Conservation (phyloP, 2,329 filamentous ascomycete genomes). For the Lachnellula hyalina region DNA sequence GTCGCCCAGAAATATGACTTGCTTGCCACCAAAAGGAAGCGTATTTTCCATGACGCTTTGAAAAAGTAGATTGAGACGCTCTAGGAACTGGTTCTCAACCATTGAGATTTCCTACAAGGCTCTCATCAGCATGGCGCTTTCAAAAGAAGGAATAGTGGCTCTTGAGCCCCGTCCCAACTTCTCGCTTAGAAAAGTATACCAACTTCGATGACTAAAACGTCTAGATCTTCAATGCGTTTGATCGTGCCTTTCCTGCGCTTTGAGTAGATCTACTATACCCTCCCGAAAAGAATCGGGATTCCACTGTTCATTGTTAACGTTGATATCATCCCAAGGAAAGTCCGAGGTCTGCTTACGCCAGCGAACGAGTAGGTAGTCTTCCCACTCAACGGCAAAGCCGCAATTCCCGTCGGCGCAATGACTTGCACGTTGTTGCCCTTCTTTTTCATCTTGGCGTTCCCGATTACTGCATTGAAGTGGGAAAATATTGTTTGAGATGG, state of each 20-base stretch:
- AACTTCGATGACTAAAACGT: slow-evolving; percentile 21
- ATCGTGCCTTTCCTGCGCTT: background rate
- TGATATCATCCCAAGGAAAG: background rate
- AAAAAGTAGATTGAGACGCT: slow-evolving; percentile 19
- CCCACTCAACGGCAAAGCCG: slow-evolving; percentile 22
- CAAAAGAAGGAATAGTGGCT: background rate
- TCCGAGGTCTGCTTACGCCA: background rate
- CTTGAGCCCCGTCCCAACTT: background rate
- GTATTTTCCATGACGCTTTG: slow-evolving; percentile 3
- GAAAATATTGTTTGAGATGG: too few species aligned
- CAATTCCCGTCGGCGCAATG: slow-evolving; percentile 23
- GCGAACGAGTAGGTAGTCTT: slow-evolving; percentile 23
- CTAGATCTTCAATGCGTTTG: slow-evolving; percentile 2
- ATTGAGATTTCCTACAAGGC: slow-evolving; percentile 21
- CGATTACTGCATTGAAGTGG: too few species aligned
- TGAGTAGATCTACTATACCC: slow-evolving; percentile 4
- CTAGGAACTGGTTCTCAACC: slow-evolving; percentile 24
- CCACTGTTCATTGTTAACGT: background rate
- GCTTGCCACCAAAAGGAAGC: slow-evolving; percentile 23
- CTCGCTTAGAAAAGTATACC: background rate
- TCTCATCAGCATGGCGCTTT: background rate
- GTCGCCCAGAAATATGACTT: slow-evolving; percentile 25
- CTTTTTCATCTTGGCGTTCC: background rate
- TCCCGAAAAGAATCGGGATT: slow-evolving; percentile 17
- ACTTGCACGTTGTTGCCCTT: slow-evolving; percentile 15